These are phyloP conservation scores for Neoboletus brunneissimus DNA, from an alignment of 768 basidiomycete genomes.

Conservation along the genomic window DNA sequence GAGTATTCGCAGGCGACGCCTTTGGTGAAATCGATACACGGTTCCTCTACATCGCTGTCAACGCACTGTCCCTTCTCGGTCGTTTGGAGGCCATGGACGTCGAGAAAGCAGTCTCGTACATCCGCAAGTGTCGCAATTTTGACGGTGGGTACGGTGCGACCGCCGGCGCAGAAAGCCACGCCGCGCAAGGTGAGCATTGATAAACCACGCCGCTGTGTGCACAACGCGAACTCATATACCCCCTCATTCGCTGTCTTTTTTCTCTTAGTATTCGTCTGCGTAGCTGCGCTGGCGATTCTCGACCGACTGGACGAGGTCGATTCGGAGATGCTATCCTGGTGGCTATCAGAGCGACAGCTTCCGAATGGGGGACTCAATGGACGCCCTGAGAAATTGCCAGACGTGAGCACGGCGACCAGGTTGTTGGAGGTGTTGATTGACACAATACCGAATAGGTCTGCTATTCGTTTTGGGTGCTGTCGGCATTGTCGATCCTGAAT, in stretches of 20 bases:
- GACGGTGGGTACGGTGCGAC: conserved; percentile 91
- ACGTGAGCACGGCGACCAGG: conserved; percentile 53
- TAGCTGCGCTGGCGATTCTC: conserved; percentile 83
- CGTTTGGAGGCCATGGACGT: conserved; percentile 64
- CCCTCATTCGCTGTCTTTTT: background rate
- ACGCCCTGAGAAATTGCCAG: conserved; percentile 95
- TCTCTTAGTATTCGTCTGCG: conserved; percentile 81
- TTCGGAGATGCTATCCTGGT: conserved; percentile 79
- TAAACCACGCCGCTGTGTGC: too few relatives aligned
- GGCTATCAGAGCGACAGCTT: conserved; percentile 91
- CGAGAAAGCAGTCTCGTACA: conserved; percentile 67
- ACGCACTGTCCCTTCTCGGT: conserved; percentile 78
- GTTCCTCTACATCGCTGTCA: conserved; percentile 86
- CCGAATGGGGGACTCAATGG: conserved; percentile 94
- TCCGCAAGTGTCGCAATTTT: conserved; percentile 81
- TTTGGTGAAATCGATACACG: conserved; percentile 95
- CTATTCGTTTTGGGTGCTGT: conserved; percentile 97
- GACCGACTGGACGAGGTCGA: conserved; percentile 81
- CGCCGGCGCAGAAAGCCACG: conserved; percentile 89
- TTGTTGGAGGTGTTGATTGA: background rate
- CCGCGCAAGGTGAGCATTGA: conserved; percentile 67
- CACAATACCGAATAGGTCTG: conserved; percentile 49
- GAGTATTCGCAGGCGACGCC: conserved; percentile 84
- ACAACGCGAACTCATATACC: background rate
- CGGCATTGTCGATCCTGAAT: conserved; percentile 78